These are phyloP conservation scores for Bretschneidera sinensis DNA, from an alignment of 345 rosid genomes.

Conservation along the genomic window DNA sequence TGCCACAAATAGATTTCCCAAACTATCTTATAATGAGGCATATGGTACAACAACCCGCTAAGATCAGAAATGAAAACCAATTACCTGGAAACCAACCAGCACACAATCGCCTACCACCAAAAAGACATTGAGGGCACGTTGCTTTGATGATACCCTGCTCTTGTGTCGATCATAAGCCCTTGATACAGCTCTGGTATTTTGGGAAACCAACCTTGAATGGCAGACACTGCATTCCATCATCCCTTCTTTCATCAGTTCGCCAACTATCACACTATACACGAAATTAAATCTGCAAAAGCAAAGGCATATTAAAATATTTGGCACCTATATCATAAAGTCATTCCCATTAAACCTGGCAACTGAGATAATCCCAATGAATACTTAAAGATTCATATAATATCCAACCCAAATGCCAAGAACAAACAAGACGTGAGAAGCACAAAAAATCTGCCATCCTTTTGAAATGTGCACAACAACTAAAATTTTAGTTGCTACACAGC, in stretches of 20 bases:
- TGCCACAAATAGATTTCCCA: not conserved
- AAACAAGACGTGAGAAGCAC: too few species aligned
- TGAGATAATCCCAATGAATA: too few species aligned
- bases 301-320: not conserved
- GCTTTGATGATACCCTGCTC: conserved; percentile 66
- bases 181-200: conserved; percentile 47
- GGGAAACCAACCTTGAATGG: conserved; percentile 74
- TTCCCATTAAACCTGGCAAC: not conserved
- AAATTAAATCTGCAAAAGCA: conserved; percentile 16
- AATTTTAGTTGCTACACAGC: too few species aligned
- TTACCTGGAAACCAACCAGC: conserved; percentile 86
- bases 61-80: conserved; percentile 3
- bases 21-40: not conserved
- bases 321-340: too few species aligned
- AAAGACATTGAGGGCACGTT: conserved; percentile 56
- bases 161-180: conserved; percentile 77
- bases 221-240: conserved; percentile 86
- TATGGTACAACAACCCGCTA: conserved; percentile 7
- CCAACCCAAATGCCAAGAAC: not conserved
- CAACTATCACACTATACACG: conserved; percentile 10
- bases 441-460: not conserved
- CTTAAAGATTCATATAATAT: conserved; percentile 2
- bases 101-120: conserved; percentile 93
- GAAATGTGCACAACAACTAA: too few species aligned
- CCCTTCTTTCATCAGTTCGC: conserved; percentile 59